These are phyloP conservation scores for Corynascus novoguineensis DNA, from an alignment of 495 filamentous ascomycete genomes.

Conservation along the genomic window DNA sequence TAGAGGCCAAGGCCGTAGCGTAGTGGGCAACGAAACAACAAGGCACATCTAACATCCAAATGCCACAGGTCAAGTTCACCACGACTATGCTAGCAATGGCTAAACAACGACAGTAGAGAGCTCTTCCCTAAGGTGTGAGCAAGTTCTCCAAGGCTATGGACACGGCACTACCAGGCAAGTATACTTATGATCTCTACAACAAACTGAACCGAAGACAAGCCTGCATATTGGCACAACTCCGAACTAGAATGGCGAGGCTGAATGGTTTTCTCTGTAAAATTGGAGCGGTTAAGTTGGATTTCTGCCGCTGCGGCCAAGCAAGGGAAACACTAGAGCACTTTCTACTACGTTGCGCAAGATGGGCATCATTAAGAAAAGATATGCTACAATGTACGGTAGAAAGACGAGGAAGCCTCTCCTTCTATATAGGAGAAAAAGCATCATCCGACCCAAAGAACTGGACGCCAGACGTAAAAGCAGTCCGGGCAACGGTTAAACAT, in stretches of 20 bases:
- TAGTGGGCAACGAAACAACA: slow-evolving; percentile 5
- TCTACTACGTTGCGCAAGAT: slow-evolving; percentile 32
- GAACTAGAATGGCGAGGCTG: slow-evolving; percentile 34
- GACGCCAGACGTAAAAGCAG: slow-evolving; percentile 33
- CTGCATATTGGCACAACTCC: slow-evolving; percentile 30
- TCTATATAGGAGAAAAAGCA: slow-evolving; percentile 15
- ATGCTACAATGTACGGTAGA: slow-evolving; percentile 32
- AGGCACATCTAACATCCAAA: neutral
- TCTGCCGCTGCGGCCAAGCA: slow-evolving; percentile 29
- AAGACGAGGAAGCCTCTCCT: slow-evolving; percentile 32
- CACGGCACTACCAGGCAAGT: slow-evolving; percentile 29
- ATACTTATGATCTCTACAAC: slow-evolving; percentile 32
- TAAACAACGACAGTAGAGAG: neutral
- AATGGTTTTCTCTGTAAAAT: slow-evolving; percentile 34
- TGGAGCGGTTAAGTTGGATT: slow-evolving; percentile 19
- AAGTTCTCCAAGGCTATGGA: slow-evolving; percentile 30
- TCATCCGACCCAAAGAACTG: slow-evolving; percentile 31
- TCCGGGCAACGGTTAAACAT: slow-evolving; percentile 34
- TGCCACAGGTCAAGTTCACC: neutral
- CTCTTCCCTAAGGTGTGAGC: slow-evolving; percentile 21
- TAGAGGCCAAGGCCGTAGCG: slow-evolving; percentile 5
- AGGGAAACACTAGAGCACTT: slow-evolving; percentile 31
- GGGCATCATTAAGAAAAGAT: slow-evolving; percentile 28
- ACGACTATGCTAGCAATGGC: neutral
- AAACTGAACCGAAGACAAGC: slow-evolving; percentile 24